Base-by-base conservation (phyloP, 1,284 basidiomycete species). In the Neonothopanus nambi region DNA sequence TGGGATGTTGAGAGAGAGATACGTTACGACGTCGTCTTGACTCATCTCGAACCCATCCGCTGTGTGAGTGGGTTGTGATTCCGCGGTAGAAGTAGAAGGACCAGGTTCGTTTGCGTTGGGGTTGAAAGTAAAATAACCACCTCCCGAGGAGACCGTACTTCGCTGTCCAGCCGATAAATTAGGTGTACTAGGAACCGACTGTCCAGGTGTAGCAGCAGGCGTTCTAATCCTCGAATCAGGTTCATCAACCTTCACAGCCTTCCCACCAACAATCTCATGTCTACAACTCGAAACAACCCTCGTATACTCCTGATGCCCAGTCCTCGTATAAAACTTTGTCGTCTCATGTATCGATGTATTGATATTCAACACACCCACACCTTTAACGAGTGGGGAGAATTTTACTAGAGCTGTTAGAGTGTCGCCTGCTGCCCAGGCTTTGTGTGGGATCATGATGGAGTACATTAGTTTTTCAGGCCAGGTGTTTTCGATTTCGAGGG, bases 381-480 rank as follows among this genome's bases (percentile, higher is more conserved):
- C 95, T 68, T 98, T 97, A 37, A 80, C 75, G 9, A 96, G 74
- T 0, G 95, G 94, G 48, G 85, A 85, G 66, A 96, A 92, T 69
- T 95, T 96, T 70, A 93, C 80, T 18, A 89, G 75, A 0, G 91
- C 87, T 0, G 87, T 88, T 52, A 96, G 75, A 13, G 79, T 80
- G 69, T 96, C 93, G 5, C 94, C 93, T 0, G 88, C 90, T 0
- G 93, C 91, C 83, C 91, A 97, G 0, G 94, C 95, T 67, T 92
- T 93, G 75, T 92, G 89, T 0, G 91, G 91, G 41, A 93, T 70
- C 76, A 89, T 83, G 63, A 95, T 83, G 6, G 87, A 86, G 70
- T 95, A 95, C 90, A 94, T 94, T 68, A 95, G 75, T 73, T 96
- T 98, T 37, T 90, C 89, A 0, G 95, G 94, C 95, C 95, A 98